Conservation (phyloP, 208 protist genomes). For the Trypanosoma rangeli region DNA sequence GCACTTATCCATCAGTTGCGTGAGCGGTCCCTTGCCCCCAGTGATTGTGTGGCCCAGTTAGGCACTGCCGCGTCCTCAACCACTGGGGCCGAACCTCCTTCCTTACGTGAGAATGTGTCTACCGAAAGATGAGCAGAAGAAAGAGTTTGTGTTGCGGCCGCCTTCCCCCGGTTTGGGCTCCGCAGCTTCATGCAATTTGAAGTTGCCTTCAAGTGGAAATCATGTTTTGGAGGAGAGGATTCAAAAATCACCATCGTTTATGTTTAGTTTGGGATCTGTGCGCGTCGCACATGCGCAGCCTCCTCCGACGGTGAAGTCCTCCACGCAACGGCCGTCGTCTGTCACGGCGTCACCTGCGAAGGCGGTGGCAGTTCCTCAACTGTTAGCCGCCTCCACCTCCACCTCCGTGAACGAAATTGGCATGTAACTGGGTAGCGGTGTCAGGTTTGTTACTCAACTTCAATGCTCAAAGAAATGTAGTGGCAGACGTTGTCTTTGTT, state of each 20-base stretch:
- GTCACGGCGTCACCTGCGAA: background rate
- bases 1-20: background rate
- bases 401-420: background rate
- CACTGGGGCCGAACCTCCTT: background rate
- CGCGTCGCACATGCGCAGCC: background rate
- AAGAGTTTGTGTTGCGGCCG: no score
- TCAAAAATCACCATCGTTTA: background rate
- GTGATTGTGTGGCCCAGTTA: background rate
- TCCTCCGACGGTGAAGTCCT: background rate
- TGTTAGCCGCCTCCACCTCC: background rate
- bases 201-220: background rate
- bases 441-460: no score
- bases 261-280: background rate
- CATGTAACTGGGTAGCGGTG: background rate
- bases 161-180: no score
- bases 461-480: no score
- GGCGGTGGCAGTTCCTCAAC: background rate
- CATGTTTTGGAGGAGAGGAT: background rate
- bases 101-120: background rate
- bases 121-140: no score
- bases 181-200: no score
- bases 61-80: background rate
- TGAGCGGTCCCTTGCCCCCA: background rate
- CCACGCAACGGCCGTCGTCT: background rate
- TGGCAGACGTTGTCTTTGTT: background rate